Percentiles rank a stretch among this genome's conserved stretches.
These are phyloP conservation scores for Coemansia furcata DNA, from an alignment of 192 early-diverging fungal genomes.

Conservation along the genomic window DNA sequence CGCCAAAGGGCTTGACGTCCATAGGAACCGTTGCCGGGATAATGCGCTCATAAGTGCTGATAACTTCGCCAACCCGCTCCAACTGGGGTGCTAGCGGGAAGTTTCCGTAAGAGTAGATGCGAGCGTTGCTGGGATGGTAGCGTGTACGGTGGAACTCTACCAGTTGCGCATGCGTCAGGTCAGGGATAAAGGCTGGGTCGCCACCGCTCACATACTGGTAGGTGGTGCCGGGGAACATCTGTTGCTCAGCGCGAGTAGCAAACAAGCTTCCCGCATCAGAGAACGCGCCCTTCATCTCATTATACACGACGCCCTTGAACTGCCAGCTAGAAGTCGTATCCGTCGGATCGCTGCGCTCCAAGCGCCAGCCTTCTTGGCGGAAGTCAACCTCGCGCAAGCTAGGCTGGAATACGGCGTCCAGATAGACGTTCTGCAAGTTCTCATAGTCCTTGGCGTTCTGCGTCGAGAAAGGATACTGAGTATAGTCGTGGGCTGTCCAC, in stretches of 20 bases:
- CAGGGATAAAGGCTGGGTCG: conserved; percentile 82
- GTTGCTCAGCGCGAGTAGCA: conserved; percentile 70
- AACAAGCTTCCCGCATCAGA: conserved; percentile 83
- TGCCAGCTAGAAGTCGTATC: conserved; percentile 40
- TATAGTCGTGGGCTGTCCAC: conserved; percentile 84
- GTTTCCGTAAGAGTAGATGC: conserved; percentile 88
- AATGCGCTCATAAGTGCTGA: conserved; percentile 59
- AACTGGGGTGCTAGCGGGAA: conserved; percentile 77
- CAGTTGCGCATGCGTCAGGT: conserved; percentile 82
- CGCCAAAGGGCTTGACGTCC: conserved; percentile 52
- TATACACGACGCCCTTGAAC: conserved; percentile 96
- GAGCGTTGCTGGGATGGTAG: conserved; percentile 93
- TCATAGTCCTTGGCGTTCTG: conserved; percentile 85
- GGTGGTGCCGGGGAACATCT: conserved; percentile 80
- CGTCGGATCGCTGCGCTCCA: conserved; percentile 75
- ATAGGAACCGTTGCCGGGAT: conserved; percentile 53
- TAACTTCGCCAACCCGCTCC: conserved; percentile 59
- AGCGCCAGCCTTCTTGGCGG: conserved; percentile 91
- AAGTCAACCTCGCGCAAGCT: conserved; percentile 80
- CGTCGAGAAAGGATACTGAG: conserved; percentile 92
- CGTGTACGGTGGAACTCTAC: conserved; percentile 77
- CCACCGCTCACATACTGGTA: conserved; percentile 86
- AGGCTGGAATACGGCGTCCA: conserved; percentile 88
- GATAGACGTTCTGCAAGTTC: conserved; percentile 86
- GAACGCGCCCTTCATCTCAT: conserved; percentile 95